phyloP scores from a whole-genome alignment of 345 rosid genomes.

The Geranium brycei region DNA sequence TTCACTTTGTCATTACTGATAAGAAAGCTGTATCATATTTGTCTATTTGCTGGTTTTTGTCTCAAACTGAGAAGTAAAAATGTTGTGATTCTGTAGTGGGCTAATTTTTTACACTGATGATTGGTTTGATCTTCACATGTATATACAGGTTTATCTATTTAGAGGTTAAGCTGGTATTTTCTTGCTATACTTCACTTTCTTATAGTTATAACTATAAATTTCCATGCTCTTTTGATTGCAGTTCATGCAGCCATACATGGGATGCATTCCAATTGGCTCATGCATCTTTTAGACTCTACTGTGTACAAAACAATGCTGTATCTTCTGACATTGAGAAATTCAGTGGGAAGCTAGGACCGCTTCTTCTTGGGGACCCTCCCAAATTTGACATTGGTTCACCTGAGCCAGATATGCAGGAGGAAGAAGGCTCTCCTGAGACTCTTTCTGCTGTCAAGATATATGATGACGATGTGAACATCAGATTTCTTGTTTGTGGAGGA shows the following conservation, averaged over 20 bases:
- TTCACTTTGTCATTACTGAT: conserved; percentile 1
- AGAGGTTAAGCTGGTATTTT: background rate
- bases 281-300: conserved; percentile 80
- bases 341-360: conserved; percentile 45
- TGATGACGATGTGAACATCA: conserved; percentile 77
- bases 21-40: background rate
- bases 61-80: background rate
- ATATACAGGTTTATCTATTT: too few relatives aligned
- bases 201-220: conserved; percentile 1
- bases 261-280: conserved; percentile 86
- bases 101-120: too few relatives aligned
- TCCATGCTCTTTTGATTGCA: conserved; percentile 24
- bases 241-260: conserved; percentile 82
- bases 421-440: conserved; percentile 55
- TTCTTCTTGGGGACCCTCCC: conserved; percentile 82
- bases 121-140: background rate
- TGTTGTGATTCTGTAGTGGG: too few relatives aligned
- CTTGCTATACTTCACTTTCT: background rate
- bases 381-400: conserved; percentile 58
- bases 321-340: conserved; percentile 33
- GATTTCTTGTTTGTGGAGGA: conserved; percentile 83
- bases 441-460: conserved; percentile 85
- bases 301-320: conserved; percentile 24
- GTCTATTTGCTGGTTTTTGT: background rate
- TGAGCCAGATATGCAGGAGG: conserved; percentile 52